phyloP scores from a whole-genome alignment of 345 rosid species.

The Heritiera fomes region DNA sequence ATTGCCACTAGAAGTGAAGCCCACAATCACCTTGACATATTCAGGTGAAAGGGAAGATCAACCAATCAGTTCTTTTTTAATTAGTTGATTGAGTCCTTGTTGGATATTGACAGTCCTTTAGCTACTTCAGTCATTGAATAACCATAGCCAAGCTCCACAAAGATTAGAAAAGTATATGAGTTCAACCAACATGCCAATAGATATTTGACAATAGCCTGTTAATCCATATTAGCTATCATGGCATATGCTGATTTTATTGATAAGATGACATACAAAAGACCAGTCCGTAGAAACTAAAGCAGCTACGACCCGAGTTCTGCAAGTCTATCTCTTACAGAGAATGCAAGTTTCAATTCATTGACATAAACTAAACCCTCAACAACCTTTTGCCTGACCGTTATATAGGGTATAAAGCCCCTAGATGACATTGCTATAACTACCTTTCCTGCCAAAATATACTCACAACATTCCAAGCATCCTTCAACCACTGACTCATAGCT shows the following conservation, averaged over 20 bases:
- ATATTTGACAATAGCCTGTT: background rate
- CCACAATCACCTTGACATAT: background rate
- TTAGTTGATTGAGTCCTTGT: background rate
- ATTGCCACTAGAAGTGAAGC: background rate
- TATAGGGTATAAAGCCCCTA: slow-evolving; percentile 77
- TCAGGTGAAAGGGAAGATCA: background rate
- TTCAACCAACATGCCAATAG: background rate
- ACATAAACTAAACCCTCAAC: slow-evolving; percentile 56
- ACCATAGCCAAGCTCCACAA: background rate
- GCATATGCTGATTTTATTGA: background rate
- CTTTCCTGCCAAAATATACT: slow-evolving; percentile 75
- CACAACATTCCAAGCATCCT: slow-evolving; percentile 66
- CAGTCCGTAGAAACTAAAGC: background rate
- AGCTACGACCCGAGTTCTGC: slow-evolving; percentile 56
- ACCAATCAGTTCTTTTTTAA: background rate
- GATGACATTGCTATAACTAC: slow-evolving; percentile 66
- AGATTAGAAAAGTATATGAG: background rate
- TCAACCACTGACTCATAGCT: slow-evolving; percentile 59
- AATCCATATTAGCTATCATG: background rate
- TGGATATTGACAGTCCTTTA: background rate
- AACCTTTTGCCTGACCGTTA: slow-evolving; percentile 68
- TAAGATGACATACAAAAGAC: too few species aligned
- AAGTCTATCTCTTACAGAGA: slow-evolving; percentile 68
- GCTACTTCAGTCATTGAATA: background rate
- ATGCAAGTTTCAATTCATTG: slow-evolving; percentile 68